These are phyloP conservation scores for Arthroderma sp. DNA, from an alignment of 2,329 filamentous ascomycete genomes.

Conservation along the genomic window DNA sequence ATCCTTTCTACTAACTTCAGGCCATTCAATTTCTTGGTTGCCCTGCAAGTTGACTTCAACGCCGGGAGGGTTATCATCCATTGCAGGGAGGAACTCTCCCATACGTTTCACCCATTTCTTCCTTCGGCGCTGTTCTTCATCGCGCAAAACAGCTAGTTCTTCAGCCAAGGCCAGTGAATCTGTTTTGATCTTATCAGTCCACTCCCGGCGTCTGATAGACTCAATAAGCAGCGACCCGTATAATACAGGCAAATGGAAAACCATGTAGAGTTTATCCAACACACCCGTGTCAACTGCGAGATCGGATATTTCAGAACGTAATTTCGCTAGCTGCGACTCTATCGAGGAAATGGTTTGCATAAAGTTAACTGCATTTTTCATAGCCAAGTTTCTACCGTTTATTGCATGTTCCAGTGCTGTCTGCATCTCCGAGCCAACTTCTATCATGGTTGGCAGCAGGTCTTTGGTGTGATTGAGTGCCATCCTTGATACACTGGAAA, in stretches of 20 bases:
- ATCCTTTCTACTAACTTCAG: constrained; percentile 59
- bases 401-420: constrained; percentile 37
- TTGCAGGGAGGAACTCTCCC: constrained; percentile 53
- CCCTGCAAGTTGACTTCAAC: constrained; percentile 77
- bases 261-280: constrained; percentile 65
- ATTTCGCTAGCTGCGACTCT: constrained; percentile 57
- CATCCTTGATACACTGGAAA: constrained; percentile 50
- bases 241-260: constrained; percentile 72
- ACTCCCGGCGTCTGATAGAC: constrained; percentile 73
- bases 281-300: constrained; percentile 65
- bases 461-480: constrained; percentile 51
- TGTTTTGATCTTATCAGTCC: constrained; percentile 77
- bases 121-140: constrained; percentile 79
- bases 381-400: constrained; percentile 54
- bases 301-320: constrained; percentile 58
- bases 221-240: constrained; percentile 85
- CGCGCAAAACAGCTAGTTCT: constrained; percentile 81
- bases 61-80: constrained; percentile 57
- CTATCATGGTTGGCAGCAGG: constrained; percentile 46
- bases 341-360: constrained; percentile 75
- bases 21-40: constrained; percentile 63
- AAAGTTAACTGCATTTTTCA: constrained; percentile 52
- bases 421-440: constrained; percentile 43
- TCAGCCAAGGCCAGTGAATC: constrained; percentile 82
- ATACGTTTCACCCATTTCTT: constrained; percentile 84